Conservation (phyloP, 495 filamentous ascomycete species). For the Aspergillus nanangensis region DNA sequence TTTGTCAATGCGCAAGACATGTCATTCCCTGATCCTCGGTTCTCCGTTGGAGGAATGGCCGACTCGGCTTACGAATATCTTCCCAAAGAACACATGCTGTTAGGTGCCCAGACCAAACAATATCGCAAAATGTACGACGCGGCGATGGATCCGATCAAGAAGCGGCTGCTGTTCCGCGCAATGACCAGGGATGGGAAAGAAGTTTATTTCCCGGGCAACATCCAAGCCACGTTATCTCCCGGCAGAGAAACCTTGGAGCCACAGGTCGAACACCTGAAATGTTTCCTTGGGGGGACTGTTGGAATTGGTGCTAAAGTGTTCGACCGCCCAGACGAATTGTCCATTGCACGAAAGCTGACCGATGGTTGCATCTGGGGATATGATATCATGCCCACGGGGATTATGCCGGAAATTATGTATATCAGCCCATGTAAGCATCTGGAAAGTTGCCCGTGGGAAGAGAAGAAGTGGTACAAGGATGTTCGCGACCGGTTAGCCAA, state of each 20-base stretch:
- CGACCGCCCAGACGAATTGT: constrained; percentile 48
- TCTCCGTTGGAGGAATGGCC: constrained; percentile 79
- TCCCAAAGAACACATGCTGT: constrained; percentile 73
- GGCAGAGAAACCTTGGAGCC: constrained; percentile 28
- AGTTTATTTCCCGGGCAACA: constrained; percentile 69
- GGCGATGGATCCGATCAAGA: constrained; percentile 63
- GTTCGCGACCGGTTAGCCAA: constrained; percentile 21
- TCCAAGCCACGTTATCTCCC: constrained; percentile 19
- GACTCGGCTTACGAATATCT: constrained; percentile 97
- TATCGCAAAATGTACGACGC: constrained; percentile 77
- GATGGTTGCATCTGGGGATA: constrained; percentile 60
- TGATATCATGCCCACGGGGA: constrained; percentile 49
- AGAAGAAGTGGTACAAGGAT: constrained; percentile 43
- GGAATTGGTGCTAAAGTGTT: constrained; percentile 57
- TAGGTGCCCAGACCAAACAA: constrained; percentile 74
- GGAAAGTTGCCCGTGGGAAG: constrained; percentile 52
- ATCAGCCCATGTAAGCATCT: constrained; percentile 45
- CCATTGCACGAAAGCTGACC: constrained; percentile 50
- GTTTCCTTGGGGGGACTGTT: constrained; percentile 60
- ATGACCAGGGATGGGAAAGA: constrained; percentile 74
- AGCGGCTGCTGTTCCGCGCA: constrained; percentile 74
- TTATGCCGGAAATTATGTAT: constrained; percentile 58
- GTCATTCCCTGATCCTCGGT: constrained; percentile 48
- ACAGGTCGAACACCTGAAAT: constrained; percentile 53
- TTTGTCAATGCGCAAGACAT: constrained; percentile 59